Percentiles rank a stretch among this genome's conserved stretches.
Evolutionary conservation across 2,329 filamentous ascomycete genomes (phyloP).

Genomic region (Trichoderma cornu-damae): DNA sequence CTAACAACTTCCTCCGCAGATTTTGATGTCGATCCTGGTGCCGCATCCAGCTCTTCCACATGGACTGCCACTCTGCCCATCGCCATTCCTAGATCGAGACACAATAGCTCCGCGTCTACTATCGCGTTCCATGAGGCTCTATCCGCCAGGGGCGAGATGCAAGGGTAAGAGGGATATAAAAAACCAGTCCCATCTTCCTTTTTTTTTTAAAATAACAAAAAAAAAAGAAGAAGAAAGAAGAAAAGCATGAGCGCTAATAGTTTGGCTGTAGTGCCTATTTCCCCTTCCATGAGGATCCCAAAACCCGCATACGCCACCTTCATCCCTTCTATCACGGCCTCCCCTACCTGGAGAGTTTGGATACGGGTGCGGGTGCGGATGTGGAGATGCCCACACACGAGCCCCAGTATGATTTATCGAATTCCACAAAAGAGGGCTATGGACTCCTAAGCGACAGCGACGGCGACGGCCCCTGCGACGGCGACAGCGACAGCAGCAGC

Average conservation of each 20-base stretch:
- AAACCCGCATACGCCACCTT: slow-evolving; percentile 41
- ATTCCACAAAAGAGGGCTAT: neutral
- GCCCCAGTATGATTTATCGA: neutral
- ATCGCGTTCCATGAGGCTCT: slow-evolving; percentile 46
- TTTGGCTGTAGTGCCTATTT: slow-evolving; percentile 51
- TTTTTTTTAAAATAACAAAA: no score
- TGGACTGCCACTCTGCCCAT: slow-evolving; percentile 43
- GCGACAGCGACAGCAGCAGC: no score
- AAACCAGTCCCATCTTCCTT: neutral
- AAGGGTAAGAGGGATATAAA: slow-evolving; percentile 45
- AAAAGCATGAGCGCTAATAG: no score
- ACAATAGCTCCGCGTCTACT: slow-evolving; percentile 36
- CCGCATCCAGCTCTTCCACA: slow-evolving; percentile 13
- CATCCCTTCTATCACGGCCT: slow-evolving; percentile 46
- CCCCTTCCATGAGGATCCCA: slow-evolving; percentile 53
- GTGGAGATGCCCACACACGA: neutral
- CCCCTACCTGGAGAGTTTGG: neutral
- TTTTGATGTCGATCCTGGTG: neutral
- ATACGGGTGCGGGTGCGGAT: neutral
- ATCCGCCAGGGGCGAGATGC: slow-evolving; percentile 54
- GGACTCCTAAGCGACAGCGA: neutral
- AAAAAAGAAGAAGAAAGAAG: no score
- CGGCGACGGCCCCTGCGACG: neutral
- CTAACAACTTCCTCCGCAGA: slow-evolving; percentile 11
- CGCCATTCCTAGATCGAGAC: slow-evolving; percentile 44